These are phyloP conservation scores for Trametes hirsuta DNA, from an alignment of 1,284 basidiomycete species.

Conservation along the genomic window DNA sequence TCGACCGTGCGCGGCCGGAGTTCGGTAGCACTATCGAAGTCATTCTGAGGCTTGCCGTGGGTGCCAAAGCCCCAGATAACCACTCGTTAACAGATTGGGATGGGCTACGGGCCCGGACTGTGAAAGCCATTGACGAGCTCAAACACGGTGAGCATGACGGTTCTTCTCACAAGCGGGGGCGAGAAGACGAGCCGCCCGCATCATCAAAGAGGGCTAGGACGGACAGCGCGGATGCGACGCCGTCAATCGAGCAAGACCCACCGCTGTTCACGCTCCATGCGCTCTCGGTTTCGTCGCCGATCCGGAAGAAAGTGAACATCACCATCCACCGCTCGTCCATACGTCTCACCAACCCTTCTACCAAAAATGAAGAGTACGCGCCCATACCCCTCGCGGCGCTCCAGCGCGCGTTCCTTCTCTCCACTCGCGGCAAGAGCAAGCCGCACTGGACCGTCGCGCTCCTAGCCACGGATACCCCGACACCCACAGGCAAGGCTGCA, in stretches of 20 bases:
- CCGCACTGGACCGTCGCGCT: conserved; percentile 70
- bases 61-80: conserved; percentile 20
- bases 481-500: conserved; percentile 33
- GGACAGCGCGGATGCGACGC: background rate
- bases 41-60: conserved; percentile 29
- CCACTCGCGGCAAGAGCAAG: conserved; percentile 67
- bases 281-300: conserved; percentile 64
- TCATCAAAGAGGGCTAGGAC: conserved; percentile 15
- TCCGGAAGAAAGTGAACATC: conserved; percentile 72
- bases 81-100: conserved; percentile 18
- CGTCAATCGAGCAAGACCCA: conserved; percentile 37
- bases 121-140: conserved; percentile 21
- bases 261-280: conserved; percentile 59
- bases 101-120: conserved; percentile 21
- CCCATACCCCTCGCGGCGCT: conserved; percentile 50
- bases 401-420: conserved; percentile 62
- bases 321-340: conserved; percentile 52
- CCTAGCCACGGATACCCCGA: conserved; percentile 51
- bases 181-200: conserved; percentile 25
- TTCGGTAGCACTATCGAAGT: conserved; percentile 23
- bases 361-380: conserved; percentile 46
- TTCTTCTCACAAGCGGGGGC: conserved; percentile 25
- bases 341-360: conserved; percentile 50
- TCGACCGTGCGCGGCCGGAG: conserved; percentile 20
- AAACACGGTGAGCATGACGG: conserved; percentile 15